Conservation (phyloP, 805 yeast species). For the Cyberlindnera mississippiensis region DNA sequence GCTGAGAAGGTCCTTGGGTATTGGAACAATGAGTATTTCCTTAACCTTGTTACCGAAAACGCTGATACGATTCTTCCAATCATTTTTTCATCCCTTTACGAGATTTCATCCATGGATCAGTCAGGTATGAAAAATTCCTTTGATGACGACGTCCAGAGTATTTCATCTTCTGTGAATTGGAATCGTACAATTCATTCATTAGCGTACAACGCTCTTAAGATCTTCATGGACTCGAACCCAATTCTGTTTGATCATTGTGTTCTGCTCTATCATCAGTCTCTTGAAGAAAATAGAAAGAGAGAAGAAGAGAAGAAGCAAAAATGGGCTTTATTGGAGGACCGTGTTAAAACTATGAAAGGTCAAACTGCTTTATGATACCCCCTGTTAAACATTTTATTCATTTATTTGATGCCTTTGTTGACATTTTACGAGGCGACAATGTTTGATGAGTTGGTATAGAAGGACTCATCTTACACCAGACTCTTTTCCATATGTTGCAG, state of each 20-base stretch:
- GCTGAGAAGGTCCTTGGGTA: constrained; percentile 90
- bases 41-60: constrained; percentile 84
- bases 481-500: not conserved
- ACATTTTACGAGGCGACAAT: not conserved
- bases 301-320: constrained; percentile 60
- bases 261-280: constrained; percentile 74
- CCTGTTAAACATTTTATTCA: too few species aligned
- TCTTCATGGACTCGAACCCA: constrained; percentile 88
- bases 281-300: constrained; percentile 66
- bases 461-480: not conserved
- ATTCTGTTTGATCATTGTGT: constrained; percentile 89
- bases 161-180: constrained; percentile 63
- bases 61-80: constrained; percentile 92
- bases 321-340: constrained; percentile 66
- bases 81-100: constrained; percentile 84
- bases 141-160: constrained; percentile 19
- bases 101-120: constrained; percentile 48
- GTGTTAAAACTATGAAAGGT: constrained; percentile 35
- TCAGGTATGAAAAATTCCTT: constrained; percentile 5
- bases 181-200: constrained; percentile 88
- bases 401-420: too few species aligned
- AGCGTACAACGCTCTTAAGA: constrained; percentile 86
- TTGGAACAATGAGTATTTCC: constrained; percentile 93
- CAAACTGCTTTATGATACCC: constrained; percentile 3
- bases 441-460: not conserved